A percentile compares a stretch with the other conserved stretches of the same genome.
phyloP scores from a whole-genome alignment of 2,329 filamentous ascomycete genomes.

The Fusarium robinianum region DNA sequence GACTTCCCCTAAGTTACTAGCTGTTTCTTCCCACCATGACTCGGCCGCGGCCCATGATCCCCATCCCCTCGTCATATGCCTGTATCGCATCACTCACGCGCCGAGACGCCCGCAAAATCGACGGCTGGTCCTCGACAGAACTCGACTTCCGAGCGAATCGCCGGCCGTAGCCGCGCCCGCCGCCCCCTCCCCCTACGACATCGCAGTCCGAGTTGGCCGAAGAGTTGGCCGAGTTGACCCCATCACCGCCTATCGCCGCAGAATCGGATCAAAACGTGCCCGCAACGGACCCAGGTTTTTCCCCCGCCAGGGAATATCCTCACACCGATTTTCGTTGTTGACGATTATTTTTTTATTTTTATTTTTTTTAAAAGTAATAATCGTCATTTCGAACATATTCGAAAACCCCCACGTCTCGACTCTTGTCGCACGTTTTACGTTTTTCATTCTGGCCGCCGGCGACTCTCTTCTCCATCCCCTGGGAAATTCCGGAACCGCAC shows the following conservation, averaged over 20 bases:
- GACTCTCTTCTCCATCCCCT: conserved; percentile 24
- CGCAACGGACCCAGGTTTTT: no score
- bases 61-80: no score
- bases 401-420: conserved; percentile 6
- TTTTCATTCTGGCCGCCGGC: not conserved
- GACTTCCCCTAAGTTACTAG: conserved; percentile 32
- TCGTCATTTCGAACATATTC: not conserved
- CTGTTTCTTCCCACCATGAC: conserved; percentile 13
- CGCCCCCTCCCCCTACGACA: no score
- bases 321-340: no score
- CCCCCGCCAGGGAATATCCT: no score
- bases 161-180: conserved; percentile 1
- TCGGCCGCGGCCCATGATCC: conserved; percentile 6
- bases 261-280: not conserved
- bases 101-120: conserved; percentile 26
- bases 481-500: conserved; percentile 28
- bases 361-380: no score
- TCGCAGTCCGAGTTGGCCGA: no score
- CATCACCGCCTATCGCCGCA: conserved; percentile 6
- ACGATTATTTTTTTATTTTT: conserved; percentile 11
- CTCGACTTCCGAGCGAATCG: not conserved
- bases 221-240: not conserved
- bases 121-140: not conserved
- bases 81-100: conserved; percentile 13
- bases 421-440: not conserved